Evolutionary conservation across 2,329 filamentous ascomycete species (phyloP).

Genomic region (Bipolaris bicolor): DNA sequence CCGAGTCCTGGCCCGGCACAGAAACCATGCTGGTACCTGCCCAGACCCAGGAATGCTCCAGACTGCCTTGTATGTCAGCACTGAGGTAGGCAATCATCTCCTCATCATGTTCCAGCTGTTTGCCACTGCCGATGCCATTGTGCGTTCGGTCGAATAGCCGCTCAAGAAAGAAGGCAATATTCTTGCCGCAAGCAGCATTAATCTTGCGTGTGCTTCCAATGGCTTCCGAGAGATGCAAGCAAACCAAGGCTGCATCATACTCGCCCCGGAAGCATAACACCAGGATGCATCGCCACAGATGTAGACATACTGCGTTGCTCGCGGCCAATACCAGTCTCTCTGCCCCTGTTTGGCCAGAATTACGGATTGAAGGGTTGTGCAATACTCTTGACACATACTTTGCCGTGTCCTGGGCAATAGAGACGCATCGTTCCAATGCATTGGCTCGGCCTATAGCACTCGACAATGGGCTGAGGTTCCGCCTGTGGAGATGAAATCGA

Average conservation of each 20-base stretch:
- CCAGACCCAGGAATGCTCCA: conserved; percentile 85
- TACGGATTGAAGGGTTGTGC: conserved; percentile 48
- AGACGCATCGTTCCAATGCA: conserved; percentile 78
- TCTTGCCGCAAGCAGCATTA: conserved; percentile 79
- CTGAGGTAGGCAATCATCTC: conserved; percentile 87
- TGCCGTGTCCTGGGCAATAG: conserved; percentile 78
- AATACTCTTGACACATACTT: conserved; percentile 73
- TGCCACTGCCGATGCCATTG: conserved; percentile 47
- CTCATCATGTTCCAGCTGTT: conserved; percentile 70
- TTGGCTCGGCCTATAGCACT: conserved; percentile 68
- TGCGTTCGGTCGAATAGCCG: conserved; percentile 65
- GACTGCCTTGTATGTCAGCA: conserved; percentile 82
- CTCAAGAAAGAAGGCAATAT: conserved; percentile 80
- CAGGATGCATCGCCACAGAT: conserved; percentile 86
- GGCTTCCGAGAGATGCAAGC: conserved; percentile 72
- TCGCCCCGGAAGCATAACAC: conserved; percentile 78
- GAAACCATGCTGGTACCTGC: conserved; percentile 49
- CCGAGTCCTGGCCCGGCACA: conserved; percentile 9
- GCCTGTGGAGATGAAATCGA: conserved; percentile 84
- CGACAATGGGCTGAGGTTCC: conserved; percentile 80
- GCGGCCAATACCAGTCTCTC: conserved; percentile 69
- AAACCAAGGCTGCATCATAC: conserved; percentile 73
- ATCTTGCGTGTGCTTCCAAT: conserved; percentile 75
- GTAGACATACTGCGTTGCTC: conserved; percentile 76
- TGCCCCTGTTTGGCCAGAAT: conserved; percentile 53